Conservation (phyloP, 306 rosid species). For the Arachis stenosperma region DNA sequence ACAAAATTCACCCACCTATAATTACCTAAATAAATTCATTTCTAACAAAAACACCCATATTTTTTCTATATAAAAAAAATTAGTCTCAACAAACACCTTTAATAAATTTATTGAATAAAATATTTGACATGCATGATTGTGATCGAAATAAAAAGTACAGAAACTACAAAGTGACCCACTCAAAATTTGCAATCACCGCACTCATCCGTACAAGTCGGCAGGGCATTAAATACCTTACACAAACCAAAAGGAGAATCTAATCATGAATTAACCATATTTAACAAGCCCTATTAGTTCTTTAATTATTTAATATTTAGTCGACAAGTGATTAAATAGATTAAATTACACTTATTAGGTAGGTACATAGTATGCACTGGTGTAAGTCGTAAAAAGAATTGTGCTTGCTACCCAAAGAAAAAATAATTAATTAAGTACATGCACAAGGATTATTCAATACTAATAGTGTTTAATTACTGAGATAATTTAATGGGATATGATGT, state of each 20-base stretch:
- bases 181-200: constrained; percentile 25
- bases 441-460: not conserved
- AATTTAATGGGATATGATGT: constrained; percentile 26
- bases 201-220: constrained; percentile 36
- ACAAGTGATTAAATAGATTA: not conserved
- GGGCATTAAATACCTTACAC: constrained; percentile 11
- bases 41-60: too few species aligned
- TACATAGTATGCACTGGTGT: constrained; percentile 1
- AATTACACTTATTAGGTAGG: constrained; percentile 11
- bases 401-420: constrained; percentile 28
- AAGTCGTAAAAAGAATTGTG: not conserved
- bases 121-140: not conserved
- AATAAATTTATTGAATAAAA: too few species aligned
- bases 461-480: not conserved
- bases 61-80: too few species aligned
- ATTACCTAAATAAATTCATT: too few species aligned
- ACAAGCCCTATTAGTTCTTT: not conserved
- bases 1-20: too few species aligned
- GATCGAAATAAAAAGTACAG: not conserved
- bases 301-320: not conserved
- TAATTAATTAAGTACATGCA: constrained; percentile 14
- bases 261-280: constrained; percentile 34
- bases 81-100: too few species aligned
- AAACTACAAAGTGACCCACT: constrained; percentile 5
- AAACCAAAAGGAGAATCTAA: constrained; percentile 39